Conservation (phyloP, 2,329 filamentous ascomycete species). For the Sarocladiaceae sp. region DNA sequence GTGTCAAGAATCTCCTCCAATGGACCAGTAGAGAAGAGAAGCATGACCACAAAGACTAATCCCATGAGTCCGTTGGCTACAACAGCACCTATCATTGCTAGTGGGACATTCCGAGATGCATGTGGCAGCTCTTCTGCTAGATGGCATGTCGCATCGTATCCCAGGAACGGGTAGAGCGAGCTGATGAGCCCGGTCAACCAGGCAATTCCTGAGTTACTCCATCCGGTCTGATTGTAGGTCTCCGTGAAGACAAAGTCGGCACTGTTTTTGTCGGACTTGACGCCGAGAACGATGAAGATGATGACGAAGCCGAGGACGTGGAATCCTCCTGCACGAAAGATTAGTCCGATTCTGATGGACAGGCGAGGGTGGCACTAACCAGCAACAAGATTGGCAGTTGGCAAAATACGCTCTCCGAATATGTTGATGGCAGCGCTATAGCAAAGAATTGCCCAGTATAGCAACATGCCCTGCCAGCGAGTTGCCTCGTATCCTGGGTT, state of each 20-base stretch:
- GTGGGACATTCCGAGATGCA: constrained; percentile 28
- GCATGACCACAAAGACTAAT: constrained; percentile 22
- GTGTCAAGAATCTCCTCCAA: constrained; percentile 33
- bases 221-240: constrained; percentile 26
- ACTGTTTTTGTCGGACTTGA: constrained; percentile 25
- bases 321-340: constrained; percentile 21
- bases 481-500: constrained; percentile 32
- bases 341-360: too few relatives aligned
- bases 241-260: constrained; percentile 26
- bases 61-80: constrained; percentile 40
- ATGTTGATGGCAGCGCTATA: constrained; percentile 36
- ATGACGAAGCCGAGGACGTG: constrained; percentile 23
- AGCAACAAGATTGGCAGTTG: constrained; percentile 27
- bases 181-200: constrained; percentile 28
- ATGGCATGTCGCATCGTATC: constrained; percentile 30
- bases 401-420: constrained; percentile 32
- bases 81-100: constrained; percentile 32
- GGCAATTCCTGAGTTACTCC: constrained; percentile 24
- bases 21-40: constrained; percentile 37
- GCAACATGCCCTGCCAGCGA: constrained; percentile 41
- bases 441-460: constrained; percentile 39
- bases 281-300: constrained; percentile 23
- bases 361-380: constrained; percentile 11
- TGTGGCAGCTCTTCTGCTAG: constrained; percentile 29
- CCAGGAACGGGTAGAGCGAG: constrained; percentile 28